Evolutionary conservation across 192 early-diverging fungal genomes (phyloP).

Genomic region (Thoreauomyces humboldtii): DNA sequence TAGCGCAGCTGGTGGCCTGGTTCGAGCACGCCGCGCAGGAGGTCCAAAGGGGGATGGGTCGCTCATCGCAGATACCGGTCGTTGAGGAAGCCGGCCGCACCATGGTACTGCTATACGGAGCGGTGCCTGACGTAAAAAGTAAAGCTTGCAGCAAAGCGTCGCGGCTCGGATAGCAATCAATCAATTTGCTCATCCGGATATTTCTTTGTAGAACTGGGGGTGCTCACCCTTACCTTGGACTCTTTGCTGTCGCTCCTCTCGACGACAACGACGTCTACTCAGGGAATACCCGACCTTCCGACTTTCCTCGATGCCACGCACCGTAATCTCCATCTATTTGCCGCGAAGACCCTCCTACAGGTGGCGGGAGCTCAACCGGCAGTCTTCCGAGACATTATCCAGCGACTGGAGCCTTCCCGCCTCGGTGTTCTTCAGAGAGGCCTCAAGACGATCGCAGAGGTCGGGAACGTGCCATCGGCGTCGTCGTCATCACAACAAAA

Average conservation of each 20-base stretch:
- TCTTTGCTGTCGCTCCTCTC: neutral
- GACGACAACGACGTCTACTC: neutral
- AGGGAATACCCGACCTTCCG: neutral
- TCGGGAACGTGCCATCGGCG: neutral
- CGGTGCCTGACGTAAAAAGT: constrained; percentile 3
- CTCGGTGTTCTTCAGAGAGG: neutral
- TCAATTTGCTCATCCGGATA: too few relatives aligned
- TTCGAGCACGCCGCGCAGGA: too few relatives aligned
- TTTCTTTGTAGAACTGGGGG: neutral
- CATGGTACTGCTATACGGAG: constrained; percentile 15
- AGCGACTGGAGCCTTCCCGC: neutral
- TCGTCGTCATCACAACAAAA: neutral
- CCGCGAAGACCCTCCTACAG: neutral
- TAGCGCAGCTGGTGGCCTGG: constrained; percentile 1
- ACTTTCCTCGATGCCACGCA: neutral
- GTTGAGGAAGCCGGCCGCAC: constrained; percentile 21
- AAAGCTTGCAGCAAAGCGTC: too few relatives aligned
- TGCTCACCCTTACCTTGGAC: neutral
- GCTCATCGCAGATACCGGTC: neutral
- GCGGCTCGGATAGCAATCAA: too few relatives aligned
- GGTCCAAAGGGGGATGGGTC: too few relatives aligned
- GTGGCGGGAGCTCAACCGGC: constrained; percentile 1
- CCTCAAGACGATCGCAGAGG: neutral
- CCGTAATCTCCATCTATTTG: neutral
- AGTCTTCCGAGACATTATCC: neutral